A percentile compares a stretch with the other conserved stretches of the same genome.
These are phyloP conservation scores for Serpula lacrymans DNA, from an alignment of 768 basidiomycete genomes.

Conservation along the genomic window DNA sequence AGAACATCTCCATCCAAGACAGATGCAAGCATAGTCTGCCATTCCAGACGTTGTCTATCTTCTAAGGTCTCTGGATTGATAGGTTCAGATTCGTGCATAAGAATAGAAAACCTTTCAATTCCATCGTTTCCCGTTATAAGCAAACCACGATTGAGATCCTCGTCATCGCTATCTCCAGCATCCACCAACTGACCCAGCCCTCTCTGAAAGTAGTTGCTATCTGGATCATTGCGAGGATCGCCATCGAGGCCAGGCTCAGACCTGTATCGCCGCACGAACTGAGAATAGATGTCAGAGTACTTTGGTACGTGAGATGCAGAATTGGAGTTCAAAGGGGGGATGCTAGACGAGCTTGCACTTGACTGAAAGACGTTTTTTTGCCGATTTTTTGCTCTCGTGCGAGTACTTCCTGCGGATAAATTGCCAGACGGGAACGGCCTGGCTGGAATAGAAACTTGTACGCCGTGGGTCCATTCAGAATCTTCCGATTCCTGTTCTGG, in stretches of 20 bases:
- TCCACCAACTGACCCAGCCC: slow-evolving; percentile 67
- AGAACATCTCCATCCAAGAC: slow-evolving; percentile 93
- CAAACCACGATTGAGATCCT: slow-evolving; percentile 48
- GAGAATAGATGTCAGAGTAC: slow-evolving; percentile 68
- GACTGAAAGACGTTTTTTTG: slow-evolving; percentile 29
- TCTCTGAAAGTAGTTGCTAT: slow-evolving; percentile 75
- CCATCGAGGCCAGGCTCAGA: slow-evolving; percentile 59
- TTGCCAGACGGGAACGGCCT: slow-evolving; percentile 13
- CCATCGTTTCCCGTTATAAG: slow-evolving; percentile 41
- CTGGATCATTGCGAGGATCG: slow-evolving; percentile 76
- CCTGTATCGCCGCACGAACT: slow-evolving; percentile 75
- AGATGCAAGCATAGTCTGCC: slow-evolving; percentile 94
- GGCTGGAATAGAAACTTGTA: slow-evolving; percentile 32
- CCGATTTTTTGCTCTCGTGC: slow-evolving; percentile 28
- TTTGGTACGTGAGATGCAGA: slow-evolving; percentile 30
- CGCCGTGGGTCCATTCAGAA: slow-evolving; percentile 47
- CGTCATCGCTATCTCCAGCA: slow-evolving; percentile 75
- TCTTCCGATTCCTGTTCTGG: slow-evolving; percentile 52
- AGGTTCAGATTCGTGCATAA: slow-evolving; percentile 59
- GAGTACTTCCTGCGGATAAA: slow-evolving; percentile 27
- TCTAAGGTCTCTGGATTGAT: slow-evolving; percentile 66
- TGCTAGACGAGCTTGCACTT: slow-evolving; percentile 19
- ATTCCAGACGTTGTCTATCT: slow-evolving; percentile 83
- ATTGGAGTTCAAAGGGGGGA: slow-evolving; percentile 26
- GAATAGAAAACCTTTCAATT: slow-evolving; percentile 48